phyloP scores from a whole-genome alignment of 345 rosid genomes.

The Hibiscus tridactylites region DNA sequence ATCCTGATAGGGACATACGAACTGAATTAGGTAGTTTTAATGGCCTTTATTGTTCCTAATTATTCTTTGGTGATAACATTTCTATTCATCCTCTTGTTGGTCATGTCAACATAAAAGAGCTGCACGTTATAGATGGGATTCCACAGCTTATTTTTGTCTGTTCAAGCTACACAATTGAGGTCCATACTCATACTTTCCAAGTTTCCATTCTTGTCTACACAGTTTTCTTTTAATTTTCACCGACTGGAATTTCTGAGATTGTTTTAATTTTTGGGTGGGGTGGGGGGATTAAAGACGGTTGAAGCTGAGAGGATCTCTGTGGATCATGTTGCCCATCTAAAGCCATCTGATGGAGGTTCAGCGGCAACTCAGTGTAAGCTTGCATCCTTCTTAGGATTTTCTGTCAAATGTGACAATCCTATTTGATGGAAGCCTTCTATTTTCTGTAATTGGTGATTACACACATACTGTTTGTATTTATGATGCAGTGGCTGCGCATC shows the following conservation, averaged over 20 bases:
- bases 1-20: too few species aligned
- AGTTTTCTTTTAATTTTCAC: slow-evolving; percentile 2
- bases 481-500: slow-evolving; percentile 95
- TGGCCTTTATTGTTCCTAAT: not conserved
- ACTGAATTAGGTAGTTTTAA: not conserved
- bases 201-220: not conserved
- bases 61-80: slow-evolving; percentile 10
- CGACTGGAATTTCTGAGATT: not conserved
- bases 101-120: slow-evolving; percentile 40
- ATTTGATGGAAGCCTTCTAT: not conserved
- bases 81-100: slow-evolving; percentile 1
- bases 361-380: slow-evolving; percentile 86
- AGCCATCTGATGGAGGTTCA: slow-evolving; percentile 96
- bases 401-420: not conserved
- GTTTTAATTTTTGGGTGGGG: too few species aligned
- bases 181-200: slow-evolving; percentile 10
- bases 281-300: slow-evolving; percentile 47
- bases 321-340: slow-evolving; percentile 97
- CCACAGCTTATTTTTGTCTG: slow-evolving; percentile 87
- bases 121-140: slow-evolving; percentile 92
- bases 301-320: slow-evolving; percentile 96
- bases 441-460: not conserved
- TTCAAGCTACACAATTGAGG: slow-evolving; percentile 95
- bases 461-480: not conserved
- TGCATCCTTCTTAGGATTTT: not conserved